Evolutionary conservation across 176 grass and related monocot species (phyloP).

Genomic region (Aegilops bicornis): DNA sequence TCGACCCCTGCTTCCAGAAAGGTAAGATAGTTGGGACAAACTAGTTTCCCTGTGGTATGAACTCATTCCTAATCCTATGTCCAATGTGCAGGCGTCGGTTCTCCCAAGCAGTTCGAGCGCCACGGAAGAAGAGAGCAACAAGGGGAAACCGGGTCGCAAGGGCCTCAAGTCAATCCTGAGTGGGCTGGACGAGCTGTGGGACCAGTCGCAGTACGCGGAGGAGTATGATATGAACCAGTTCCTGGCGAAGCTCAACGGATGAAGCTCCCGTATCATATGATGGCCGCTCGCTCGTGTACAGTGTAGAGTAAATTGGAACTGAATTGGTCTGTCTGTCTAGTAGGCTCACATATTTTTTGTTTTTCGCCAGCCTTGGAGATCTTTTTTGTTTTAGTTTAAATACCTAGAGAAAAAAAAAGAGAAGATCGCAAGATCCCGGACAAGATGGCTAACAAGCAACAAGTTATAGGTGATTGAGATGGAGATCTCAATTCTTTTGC

Average conservation of each 20-base stretch:
- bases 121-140: constrained; percentile 34
- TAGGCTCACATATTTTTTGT: constrained; percentile 26
- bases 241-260: constrained; percentile 74
- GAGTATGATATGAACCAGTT: constrained; percentile 89
- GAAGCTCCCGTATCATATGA: constrained; percentile 17
- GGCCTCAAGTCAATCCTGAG: constrained; percentile 83
- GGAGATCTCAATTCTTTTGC: too few relatives aligned
- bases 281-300: constrained; percentile 58
- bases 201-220: constrained; percentile 86
- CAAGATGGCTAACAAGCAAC: too few relatives aligned
- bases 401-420: constrained; percentile 19
- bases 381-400: constrained; percentile 21
- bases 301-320: constrained; percentile 61
- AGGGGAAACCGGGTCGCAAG: constrained; percentile 57
- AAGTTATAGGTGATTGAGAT: too few relatives aligned
- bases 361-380: constrained; percentile 29
- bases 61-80: background rate
- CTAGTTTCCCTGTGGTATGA: background rate
- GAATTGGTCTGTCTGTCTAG: constrained; percentile 19
- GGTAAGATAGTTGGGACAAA: constrained; percentile 40
- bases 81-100: constrained; percentile 48
- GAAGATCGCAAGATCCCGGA: constrained; percentile 40
- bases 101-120: constrained; percentile 46
- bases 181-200: constrained; percentile 88
- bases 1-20: constrained; percentile 77